Conservation (phyloP, 768 basidiomycete genomes). For the Saitozyma podzolica region DNA sequence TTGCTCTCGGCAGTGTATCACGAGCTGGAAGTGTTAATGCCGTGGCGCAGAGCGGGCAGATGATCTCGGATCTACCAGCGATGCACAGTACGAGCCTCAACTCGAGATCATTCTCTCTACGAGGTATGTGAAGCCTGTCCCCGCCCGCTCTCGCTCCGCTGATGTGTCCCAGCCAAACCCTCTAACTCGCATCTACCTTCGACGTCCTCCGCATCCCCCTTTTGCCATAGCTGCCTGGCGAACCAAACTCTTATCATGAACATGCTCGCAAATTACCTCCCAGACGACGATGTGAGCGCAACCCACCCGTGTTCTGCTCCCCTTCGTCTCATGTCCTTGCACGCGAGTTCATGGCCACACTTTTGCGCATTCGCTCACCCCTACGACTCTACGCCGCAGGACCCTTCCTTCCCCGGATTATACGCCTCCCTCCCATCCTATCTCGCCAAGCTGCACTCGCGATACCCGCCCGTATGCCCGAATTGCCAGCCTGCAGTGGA, state of each 20-base stretch:
- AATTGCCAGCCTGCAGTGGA: slow-evolving; percentile 76
- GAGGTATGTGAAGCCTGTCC: slow-evolving; percentile 23
- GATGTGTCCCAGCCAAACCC: slow-evolving; percentile 24
- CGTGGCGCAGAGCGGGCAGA: slow-evolving; percentile 61
- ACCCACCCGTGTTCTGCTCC: slow-evolving; percentile 4
- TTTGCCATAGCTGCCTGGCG: slow-evolving; percentile 87
- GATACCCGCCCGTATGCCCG: slow-evolving; percentile 85
- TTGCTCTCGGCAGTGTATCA: background rate
- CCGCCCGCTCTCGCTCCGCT: background rate
- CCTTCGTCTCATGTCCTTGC: too few relatives aligned
- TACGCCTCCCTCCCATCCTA: slow-evolving; percentile 70
- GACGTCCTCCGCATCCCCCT: slow-evolving; percentile 47
- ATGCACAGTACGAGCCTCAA: slow-evolving; percentile 78
- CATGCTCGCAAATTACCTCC: slow-evolving; percentile 85
- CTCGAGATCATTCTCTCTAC: slow-evolving; percentile 29
- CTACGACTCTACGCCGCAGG: slow-evolving; percentile 55
- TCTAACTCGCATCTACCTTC: slow-evolving; percentile 41
- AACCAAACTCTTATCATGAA: slow-evolving; percentile 86
- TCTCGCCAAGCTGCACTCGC: slow-evolving; percentile 68
- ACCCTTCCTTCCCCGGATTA: slow-evolving; percentile 68
- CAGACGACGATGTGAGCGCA: slow-evolving; percentile 68
- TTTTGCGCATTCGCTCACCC: too few relatives aligned
- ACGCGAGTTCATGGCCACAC: too few relatives aligned
- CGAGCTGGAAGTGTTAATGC: slow-evolving; percentile 1
- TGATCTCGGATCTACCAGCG: slow-evolving; percentile 80